Base-by-base conservation (phyloP, 495 filamentous ascomycete genomes). In the Tuber calosporum region DNA sequence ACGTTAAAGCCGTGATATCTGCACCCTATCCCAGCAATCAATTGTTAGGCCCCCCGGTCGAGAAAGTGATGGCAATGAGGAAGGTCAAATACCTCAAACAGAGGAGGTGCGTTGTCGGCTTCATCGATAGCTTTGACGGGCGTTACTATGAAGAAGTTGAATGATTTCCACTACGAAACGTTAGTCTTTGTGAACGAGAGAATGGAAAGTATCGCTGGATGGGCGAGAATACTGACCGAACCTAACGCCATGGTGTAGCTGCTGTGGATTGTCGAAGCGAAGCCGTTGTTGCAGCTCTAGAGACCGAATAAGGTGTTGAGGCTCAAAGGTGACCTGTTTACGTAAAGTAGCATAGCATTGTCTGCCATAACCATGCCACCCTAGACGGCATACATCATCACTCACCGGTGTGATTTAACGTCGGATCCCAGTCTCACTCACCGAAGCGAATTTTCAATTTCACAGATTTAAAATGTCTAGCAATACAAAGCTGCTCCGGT, bases 121-220 rank as follows among this genome's bases (percentile, higher is more conserved):
- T 91, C 91, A 82, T 93, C 91, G 70, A 91, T 86, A 73, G 92
- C 87, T 82, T 90, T 90, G 83, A 98, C 89, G 78, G 90, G 89
- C 74, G 89, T 88, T 82, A 96, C 92, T 83, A 97, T 93, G 86
- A 99, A 97, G 89, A 99, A 98, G 87, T 95, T 93, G 86, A 99
- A 98, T 70, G 92, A 89, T 92, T 97, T 96, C 95, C 96, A 97
- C 94, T 99, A 43, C 42, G 26, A 34, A 19, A 3, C 26, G 30
- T 62, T 19, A 62, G 53, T 7, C 30, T 34, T 15, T 34, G 53
- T 19, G 9, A 62, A 11, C 1, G 53, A 34, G 53, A 30, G 2
- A 34, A 34, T 6, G 26, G 53, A 13, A 34, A 15, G 30, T 34
- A 15, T 34, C 30, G 53, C 30, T 15, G 26, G 53, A 7, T 2